Conservation (phyloP, 495 filamentous ascomycete genomes). For the Talaromyces wortmannii region DNA sequence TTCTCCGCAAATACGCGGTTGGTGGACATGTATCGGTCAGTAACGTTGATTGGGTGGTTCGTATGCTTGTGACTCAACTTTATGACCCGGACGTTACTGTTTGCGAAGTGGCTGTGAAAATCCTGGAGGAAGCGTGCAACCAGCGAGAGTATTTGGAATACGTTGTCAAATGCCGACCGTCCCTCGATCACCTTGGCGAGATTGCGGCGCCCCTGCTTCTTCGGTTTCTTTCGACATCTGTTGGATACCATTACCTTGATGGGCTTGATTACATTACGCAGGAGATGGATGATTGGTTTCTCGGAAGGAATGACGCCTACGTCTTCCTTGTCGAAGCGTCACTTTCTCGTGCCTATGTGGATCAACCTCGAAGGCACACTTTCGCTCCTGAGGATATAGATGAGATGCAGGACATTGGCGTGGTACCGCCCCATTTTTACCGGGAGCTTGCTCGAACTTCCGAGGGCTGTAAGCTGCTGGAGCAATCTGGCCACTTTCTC, state of each 20-base stretch:
- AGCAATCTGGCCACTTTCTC: constrained; percentile 90
- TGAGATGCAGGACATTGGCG: constrained; percentile 52
- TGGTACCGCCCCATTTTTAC: constrained; percentile 94
- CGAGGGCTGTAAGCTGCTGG: constrained; percentile 84
- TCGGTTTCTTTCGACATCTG: constrained; percentile 88
- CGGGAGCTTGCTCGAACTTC: constrained; percentile 86
- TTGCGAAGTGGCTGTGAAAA: constrained; percentile 91
- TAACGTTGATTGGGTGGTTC: constrained; percentile 88
- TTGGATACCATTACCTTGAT: constrained; percentile 96
- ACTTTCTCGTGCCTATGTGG: constrained; percentile 78
- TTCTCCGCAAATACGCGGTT: constrained; percentile 74
- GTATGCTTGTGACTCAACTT: constrained; percentile 89
- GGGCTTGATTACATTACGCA: constrained; percentile 96
- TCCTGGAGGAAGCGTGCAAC: constrained; percentile 95
- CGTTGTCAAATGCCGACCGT: constrained; percentile 93
- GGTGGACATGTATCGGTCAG: constrained; percentile 27
- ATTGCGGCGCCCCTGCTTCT: constrained; percentile 92
- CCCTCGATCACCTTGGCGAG: constrained; percentile 90
- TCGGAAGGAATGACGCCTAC: constrained; percentile 90
- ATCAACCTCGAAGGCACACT: constrained; percentile 34
- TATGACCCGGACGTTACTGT: constrained; percentile 97
- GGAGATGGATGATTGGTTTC: constrained; percentile 99
- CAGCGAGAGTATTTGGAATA: constrained; percentile 82
- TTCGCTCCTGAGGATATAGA: constrained; percentile 47
- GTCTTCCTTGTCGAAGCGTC: constrained; percentile 93